These are phyloP conservation scores for Penicillium fuscoglaucum DNA, from an alignment of 2,329 filamentous ascomycete genomes.

Conservation along the genomic window DNA sequence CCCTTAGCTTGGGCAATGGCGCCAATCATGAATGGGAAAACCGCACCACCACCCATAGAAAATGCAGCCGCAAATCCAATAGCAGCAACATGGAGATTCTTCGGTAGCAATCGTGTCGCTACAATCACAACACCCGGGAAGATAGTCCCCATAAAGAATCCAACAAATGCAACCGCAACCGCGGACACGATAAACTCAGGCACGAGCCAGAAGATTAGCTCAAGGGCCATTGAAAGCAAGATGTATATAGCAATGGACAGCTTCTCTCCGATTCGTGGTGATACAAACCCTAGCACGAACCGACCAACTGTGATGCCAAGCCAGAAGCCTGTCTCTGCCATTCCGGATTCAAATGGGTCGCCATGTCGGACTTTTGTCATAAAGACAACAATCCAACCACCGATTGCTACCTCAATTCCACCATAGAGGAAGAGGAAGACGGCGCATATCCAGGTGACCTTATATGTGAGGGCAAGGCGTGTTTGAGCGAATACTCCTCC, in stretches of 20 bases:
- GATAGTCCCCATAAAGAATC: constrained; percentile 74
- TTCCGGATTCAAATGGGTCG: constrained; percentile 64
- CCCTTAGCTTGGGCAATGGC: constrained; percentile 52
- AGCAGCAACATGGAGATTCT: constrained; percentile 68
- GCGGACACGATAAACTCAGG: constrained; percentile 70
- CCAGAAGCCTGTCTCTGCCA: constrained; percentile 76
- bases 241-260: constrained; percentile 63
- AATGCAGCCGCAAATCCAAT: constrained; percentile 76
- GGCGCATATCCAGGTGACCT: constrained; percentile 69
- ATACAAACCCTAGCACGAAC: constrained; percentile 53
- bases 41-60: constrained; percentile 65
- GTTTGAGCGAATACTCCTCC: constrained; percentile 19
- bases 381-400: constrained; percentile 74
- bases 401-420: constrained; percentile 21
- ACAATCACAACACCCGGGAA: constrained; percentile 72
- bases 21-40: constrained; percentile 43
- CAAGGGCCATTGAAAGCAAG: constrained; percentile 58
- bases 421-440: constrained; percentile 60
- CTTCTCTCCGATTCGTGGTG: constrained; percentile 50
- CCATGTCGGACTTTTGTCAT: constrained; percentile 70
- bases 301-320: constrained; percentile 72
- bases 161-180: constrained; percentile 68
- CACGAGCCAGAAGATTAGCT: constrained; percentile 77
- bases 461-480: constrained; percentile 48
- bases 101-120: constrained; percentile 69